Evolutionary conservation across 2,329 filamentous ascomycete species (phyloP).

Genomic region (Clarireedia paspali): DNA sequence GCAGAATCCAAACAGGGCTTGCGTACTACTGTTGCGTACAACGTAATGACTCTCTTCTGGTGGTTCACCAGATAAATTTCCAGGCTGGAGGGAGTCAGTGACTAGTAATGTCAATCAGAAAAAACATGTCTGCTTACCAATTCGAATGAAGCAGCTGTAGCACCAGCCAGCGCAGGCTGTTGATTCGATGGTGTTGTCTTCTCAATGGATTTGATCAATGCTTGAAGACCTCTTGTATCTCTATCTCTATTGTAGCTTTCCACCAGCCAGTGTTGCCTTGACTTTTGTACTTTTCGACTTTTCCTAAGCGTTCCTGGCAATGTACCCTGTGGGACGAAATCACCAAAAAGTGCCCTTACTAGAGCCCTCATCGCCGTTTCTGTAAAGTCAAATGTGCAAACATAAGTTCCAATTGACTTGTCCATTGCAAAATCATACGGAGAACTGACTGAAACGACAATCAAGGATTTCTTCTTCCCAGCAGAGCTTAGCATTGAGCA

Average conservation of each 20-base stretch:
- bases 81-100: neutral
- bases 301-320: conserved; percentile 72
- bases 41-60: conserved; percentile 83
- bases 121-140: conserved; percentile 35
- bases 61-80: conserved; percentile 43
- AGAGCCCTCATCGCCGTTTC: conserved; percentile 82
- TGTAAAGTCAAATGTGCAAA: conserved; percentile 95
- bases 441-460: conserved; percentile 89
- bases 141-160: conserved; percentile 68
- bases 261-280: conserved; percentile 91
- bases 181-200: conserved; percentile 59
- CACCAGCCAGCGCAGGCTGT: conserved; percentile 54
- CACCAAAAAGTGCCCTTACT: conserved; percentile 76
- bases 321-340: conserved; percentile 51
- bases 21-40: conserved; percentile 87
- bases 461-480: conserved; percentile 78
- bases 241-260: conserved; percentile 78
- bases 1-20: conserved; percentile 85
- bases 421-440: conserved; percentile 97
- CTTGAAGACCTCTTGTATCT: conserved; percentile 65
- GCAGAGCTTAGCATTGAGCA: conserved; percentile 73
- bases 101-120: too few relatives aligned
- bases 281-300: conserved; percentile 79
- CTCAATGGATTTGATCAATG: conserved; percentile 63
- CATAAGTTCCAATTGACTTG: conserved; percentile 79